Evolutionary conservation across 352 stramenopile genomes (phyloP), one percentile per base, ranked within the genome.

Genomic region (Peronospora destructor): DNA sequence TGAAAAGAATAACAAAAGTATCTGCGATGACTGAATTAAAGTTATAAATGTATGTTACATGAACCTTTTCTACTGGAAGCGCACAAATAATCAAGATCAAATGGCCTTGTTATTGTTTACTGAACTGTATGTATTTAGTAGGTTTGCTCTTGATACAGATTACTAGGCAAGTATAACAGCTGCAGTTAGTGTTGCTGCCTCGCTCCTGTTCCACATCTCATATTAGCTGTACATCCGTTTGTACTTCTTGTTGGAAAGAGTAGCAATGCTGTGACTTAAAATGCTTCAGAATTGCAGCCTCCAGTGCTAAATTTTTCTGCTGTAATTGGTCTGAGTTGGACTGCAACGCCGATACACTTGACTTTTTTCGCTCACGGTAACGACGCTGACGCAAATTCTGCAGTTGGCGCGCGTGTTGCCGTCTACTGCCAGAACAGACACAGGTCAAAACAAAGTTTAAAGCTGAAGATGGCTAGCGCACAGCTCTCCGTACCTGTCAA

Each of bases 331-430:
- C 55, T 34, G 68, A 57, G 2, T 66, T 76, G 7, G 16, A 23
- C 28, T 73, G 49, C 42, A 74, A 32, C 2, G 55, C 54, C 9
- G 61, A 70, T 35, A 48, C 45, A 11, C 46, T 71, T 3, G 53
- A 63, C 29, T 77, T 74, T 35, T 77, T 77, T 35, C 68, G 68
- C 41, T 70, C 68, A 45, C 68, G 68, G 41, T 77, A 77, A 45
- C 68, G 68, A 4, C 58, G 64, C 43, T 77, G 68, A 4, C 68
- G 68, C 28, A 66, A 30, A 45, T 73, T 77, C 39, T 77, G 68
- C 19, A 77, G 46, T 35, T 68, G 47, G n/a, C 68, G 64, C 34
- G 61, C 49, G 33, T 60, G 68, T 26, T 75, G 47, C 19, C 56
- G 53, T 19, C 68, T 74, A 45, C 6, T 17, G 2, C 7, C 14